A percentile compares a stretch with the other conserved stretches of the same genome.
Evolutionary conservation across 2,329 filamentous ascomycete species (phyloP).

Genomic region (Exophiala calicioides): DNA sequence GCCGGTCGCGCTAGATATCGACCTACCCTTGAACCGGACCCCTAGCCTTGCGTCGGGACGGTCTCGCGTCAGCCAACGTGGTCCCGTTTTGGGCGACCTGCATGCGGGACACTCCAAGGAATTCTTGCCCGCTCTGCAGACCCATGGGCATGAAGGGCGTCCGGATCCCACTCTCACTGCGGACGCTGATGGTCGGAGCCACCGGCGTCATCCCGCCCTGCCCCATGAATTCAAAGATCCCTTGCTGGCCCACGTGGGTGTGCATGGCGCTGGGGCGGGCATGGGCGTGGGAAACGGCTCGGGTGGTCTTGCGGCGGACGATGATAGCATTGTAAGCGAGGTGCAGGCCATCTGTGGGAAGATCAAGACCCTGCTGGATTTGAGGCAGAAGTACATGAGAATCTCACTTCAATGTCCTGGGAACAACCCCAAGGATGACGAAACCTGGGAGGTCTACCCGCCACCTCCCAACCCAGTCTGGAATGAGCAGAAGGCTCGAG

Average conservation of each 20-base stretch:
- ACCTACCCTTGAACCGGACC: constrained; percentile 29
- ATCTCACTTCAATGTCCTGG: constrained; percentile 78
- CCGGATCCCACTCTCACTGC: constrained; percentile 41
- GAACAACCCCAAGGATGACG: constrained; percentile 85
- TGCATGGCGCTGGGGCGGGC: constrained; percentile 60
- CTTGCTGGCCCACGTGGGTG: constrained; percentile 55
- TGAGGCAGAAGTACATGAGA: constrained; percentile 83
- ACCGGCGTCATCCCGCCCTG: constrained; percentile 52
- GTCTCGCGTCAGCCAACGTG: constrained; percentile 29
- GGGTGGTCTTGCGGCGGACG: constrained; percentile 68
- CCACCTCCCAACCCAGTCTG: constrained; percentile 89
- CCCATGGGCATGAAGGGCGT: constrained; percentile 14
- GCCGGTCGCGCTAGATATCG: constrained; percentile 24
- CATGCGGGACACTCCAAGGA: constrained; percentile 21
- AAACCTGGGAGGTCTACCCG: constrained; percentile 85
- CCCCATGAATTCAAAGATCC: constrained; percentile 59
- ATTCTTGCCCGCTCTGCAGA: constrained; percentile 26
- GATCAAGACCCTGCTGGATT: constrained; percentile 84
- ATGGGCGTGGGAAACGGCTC: constrained; percentile 62
- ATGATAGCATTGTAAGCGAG: constrained; percentile 80
- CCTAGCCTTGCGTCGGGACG: constrained; percentile 31
- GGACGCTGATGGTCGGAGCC: constrained; percentile 51
- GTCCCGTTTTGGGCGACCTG: constrained; percentile 9
- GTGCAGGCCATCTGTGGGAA: constrained; percentile 84
- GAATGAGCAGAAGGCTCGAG: constrained; percentile 61